Evolutionary conservation across 148 eudicot species (phyloP).

Genomic region (Persicaria maculosa): DNA sequence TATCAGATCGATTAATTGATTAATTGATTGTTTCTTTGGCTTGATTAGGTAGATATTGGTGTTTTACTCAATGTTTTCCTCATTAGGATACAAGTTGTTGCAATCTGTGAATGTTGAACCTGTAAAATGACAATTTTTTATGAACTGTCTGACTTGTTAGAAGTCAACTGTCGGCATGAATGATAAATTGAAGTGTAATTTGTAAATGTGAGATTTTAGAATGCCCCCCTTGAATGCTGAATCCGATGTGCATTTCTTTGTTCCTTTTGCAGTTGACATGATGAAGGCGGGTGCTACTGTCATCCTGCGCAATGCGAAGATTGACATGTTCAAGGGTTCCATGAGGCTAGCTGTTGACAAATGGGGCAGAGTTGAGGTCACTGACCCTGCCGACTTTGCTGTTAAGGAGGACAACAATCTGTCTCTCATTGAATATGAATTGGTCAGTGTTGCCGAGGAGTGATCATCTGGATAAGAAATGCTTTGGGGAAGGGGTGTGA

Average conservation of each 20-base stretch:
- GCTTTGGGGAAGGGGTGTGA: neutral
- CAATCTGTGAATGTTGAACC: neutral
- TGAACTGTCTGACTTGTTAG: neutral
- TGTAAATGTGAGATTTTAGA: neutral
- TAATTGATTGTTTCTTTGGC: neutral
- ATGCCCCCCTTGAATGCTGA: neutral
- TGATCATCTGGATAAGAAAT: neutral
- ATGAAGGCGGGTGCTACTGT: slow-evolving; percentile 16
- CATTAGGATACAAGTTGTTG: neutral
- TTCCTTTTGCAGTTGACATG: neutral
- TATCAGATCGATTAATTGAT: neutral
- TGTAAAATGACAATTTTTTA: neutral
- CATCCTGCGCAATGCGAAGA: slow-evolving; percentile 13
- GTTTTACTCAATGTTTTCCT: neutral
- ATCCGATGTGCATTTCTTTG: neutral
- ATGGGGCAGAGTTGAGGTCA: slow-evolving; percentile 13
- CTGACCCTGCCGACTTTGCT: slow-evolving; percentile 10
- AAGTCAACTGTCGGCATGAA: neutral
- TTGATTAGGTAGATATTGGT: neutral
- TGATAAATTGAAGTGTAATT: neutral
- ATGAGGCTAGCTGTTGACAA: slow-evolving; percentile 17
- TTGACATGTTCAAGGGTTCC: slow-evolving; percentile 12
- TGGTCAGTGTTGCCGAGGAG: slow-evolving; percentile 10
- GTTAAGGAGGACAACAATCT: slow-evolving; percentile 15
- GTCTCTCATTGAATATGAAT: slow-evolving; percentile 12